phyloP scores from a whole-genome alignment of 257 asterid species.

The Salvia miltiorrhiza region DNA sequence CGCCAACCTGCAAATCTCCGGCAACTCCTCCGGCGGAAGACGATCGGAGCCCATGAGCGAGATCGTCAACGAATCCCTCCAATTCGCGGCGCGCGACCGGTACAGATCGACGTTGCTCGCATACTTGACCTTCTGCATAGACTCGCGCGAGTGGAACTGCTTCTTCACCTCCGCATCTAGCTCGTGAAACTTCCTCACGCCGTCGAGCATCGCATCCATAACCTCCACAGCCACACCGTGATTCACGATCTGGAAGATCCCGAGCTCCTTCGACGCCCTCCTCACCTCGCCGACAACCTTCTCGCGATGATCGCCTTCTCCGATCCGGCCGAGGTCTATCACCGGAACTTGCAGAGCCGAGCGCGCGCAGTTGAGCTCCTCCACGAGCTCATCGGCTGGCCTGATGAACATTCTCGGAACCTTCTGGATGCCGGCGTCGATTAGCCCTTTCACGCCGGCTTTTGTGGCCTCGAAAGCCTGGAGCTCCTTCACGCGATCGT shows the following conservation, averaged over 20 bases:
- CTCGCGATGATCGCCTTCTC: conserved; percentile 16
- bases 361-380: conserved; percentile 19
- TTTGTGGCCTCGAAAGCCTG: conserved; percentile 41
- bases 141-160: conserved; percentile 33
- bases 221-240: conserved; percentile 50
- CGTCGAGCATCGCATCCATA: conserved; percentile 50
- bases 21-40: conserved; percentile 47
- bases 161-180: conserved; percentile 49
- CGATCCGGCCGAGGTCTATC: conserved; percentile 38
- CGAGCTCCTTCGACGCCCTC: conserved; percentile 56
- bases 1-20: conserved; percentile 52
- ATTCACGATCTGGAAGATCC: conserved; percentile 59
- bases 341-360: conserved; percentile 39
- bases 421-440: conserved; percentile 32
- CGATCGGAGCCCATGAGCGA: conserved; percentile 8
- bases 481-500: conserved; percentile 27
- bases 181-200: conserved; percentile 53
- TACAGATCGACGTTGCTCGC: conserved; percentile 54
- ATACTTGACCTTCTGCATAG: conserved; percentile 39
- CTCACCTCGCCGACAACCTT: conserved; percentile 26
- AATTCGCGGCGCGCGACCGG: conserved; percentile 46
- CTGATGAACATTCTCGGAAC: conserved; percentile 43
- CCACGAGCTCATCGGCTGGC: conserved; percentile 38
- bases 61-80: conserved; percentile 66
- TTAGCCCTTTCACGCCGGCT: conserved; percentile 48